Evolutionary conservation across 345 rosid genomes (phyloP), one percentile per base, ranked within the genome.

Genomic region (Microthlaspi erraticum): DNA sequence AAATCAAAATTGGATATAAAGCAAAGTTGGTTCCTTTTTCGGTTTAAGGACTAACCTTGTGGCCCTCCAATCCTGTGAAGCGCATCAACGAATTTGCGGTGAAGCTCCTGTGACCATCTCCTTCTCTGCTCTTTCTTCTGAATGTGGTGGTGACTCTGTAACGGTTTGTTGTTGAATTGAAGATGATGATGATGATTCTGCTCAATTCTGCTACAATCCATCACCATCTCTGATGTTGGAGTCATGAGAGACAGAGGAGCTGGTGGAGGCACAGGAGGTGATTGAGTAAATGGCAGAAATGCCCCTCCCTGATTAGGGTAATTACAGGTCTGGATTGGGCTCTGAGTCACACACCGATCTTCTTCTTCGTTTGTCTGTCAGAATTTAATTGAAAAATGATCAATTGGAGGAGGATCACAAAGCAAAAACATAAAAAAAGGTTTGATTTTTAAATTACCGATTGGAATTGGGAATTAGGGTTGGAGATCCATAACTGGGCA

Each of bases 101-200:
- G 98, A 48, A 92, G 92, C 41, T 87, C 90, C 7, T 89, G 87
- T 17, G 98, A 86, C 96, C 98, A 92, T 73, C 81, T 85, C 45
- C 96, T 73, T 68, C 96, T 77, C 66, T 81, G 92, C 57, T 92
- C 88, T 89, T 84, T 85, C 64, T 71, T 63, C 34, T 60, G 82
- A 42, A 71, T 80, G n/a, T n/a, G n/a, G 65, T 78, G 83, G 37
- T 42, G 67, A 10, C 66, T 41, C 58, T 66, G 80, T 29, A 58
- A 12, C 36, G 45, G 29, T 55, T n/a, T n/a, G n/a, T 31, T 68
- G 14, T 37, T 69, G 33, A 69, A 43, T 26, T n/a, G n/a, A n/a
- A n/a, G n/a, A n/a, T n/a, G n/a, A n/a, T 67, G 78, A 39, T 53
- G 41, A 54, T 36, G 71, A 57, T 34, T 68, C 52, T 56, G 74